These are phyloP conservation scores for Aegilops speltoides DNA, from an alignment of 176 grass and related monocot genomes.

Conservation along the genomic window DNA sequence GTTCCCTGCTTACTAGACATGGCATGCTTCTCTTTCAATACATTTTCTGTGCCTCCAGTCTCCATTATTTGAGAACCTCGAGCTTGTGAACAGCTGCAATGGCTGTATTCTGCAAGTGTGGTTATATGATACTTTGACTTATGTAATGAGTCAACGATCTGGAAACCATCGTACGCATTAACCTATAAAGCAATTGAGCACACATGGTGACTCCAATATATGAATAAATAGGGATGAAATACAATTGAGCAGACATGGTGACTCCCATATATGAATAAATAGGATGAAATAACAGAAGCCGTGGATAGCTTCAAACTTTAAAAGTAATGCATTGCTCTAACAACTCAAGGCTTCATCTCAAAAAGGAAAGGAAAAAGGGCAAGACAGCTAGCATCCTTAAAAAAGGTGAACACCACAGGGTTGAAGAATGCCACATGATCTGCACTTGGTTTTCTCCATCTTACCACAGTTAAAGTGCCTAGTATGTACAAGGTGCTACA, in stretches of 20 bases:
- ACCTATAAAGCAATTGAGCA: conserved; percentile 62
- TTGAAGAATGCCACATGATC: not conserved
- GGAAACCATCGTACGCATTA: conserved; percentile 77
- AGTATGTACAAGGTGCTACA: not conserved
- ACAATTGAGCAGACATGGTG: not conserved
- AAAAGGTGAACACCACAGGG: not conserved
- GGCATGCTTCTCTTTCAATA: conserved; percentile 32
- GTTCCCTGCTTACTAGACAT: conserved; percentile 36
- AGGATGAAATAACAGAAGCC: not conserved
- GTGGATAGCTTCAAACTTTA: not conserved
- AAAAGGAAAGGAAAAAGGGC: not conserved
- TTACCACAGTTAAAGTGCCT: not conserved
- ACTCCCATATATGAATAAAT: conserved; percentile 11
- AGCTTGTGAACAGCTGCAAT: conserved; percentile 28
- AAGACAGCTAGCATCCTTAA: not conserved
- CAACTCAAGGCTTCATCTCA: not conserved
- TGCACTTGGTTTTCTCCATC: not conserved
- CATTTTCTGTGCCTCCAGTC: conserved; percentile 34
- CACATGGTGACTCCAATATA: not conserved
- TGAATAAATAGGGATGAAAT: no score
- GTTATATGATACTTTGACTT: conserved; percentile 85
- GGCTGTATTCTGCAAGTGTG: conserved; percentile 28
- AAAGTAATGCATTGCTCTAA: not conserved
- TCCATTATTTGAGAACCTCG: conserved; percentile 35
- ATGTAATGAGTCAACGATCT: conserved; percentile 70